Evolutionary conservation across 768 basidiomycete genomes (phyloP), one percentile per base, ranked within the genome.

Genomic region (Mycena polygramma): DNA sequence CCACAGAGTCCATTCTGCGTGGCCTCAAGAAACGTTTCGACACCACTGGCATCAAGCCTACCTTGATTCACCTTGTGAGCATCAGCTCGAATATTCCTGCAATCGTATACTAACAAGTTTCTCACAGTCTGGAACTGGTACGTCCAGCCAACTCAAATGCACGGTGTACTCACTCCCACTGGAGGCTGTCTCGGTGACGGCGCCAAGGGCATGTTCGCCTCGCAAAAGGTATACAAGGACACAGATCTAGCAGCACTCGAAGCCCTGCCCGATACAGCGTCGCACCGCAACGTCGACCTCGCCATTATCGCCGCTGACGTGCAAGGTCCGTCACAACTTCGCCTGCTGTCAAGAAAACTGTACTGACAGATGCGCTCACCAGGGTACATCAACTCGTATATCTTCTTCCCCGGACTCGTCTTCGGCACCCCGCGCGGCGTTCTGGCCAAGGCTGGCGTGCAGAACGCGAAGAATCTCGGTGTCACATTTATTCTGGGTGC

Each of bases 211-310:
- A 78, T 83, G 69, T 75, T 74, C 57, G 68, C 78, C 0, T 79
- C 82, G 6, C 78, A 83, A 2, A 77, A 70, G 2, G 77, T 90
- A 19, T 89, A 86, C 75, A 83, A 81, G 20, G 89, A 91, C 75
- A 68, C 84, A n/a, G 81, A 90, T 63, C 69, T 83, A 4, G 77
- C 81, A 17, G 81, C 80, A 64, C 78, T 91, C 20, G 86, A 85
- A 57, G 73, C 81, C 2, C 72, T 90, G 10, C 82, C 88, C 4
- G 74, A 73, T 8, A 85, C 83, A 6, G 85, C 85, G 63, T 78
- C 80, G 0, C 88, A 90, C 72, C 84, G 88, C 48, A 68, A 80
- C 20, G 86, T 91, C 4, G 90, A 90, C 68, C 74, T 86, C 24
- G 74, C 77, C 7, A 64, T 90, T 46, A 79, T 87, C 7, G 81